Conservation (phyloP, 2,329 filamentous ascomycete genomes). For the Trichoderma atroviride region DNA sequence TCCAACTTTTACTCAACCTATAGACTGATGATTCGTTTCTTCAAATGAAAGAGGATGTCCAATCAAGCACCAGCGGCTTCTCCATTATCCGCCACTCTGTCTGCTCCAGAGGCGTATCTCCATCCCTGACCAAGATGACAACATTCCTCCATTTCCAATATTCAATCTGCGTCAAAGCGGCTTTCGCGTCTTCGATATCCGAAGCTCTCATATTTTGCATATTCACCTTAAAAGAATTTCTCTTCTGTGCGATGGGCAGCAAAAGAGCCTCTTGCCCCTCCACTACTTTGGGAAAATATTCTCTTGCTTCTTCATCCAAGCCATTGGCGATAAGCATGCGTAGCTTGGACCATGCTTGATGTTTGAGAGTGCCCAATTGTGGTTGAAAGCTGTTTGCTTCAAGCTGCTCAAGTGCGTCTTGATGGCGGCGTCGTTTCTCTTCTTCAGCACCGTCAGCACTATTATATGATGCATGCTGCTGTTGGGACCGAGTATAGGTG, state of each 20-base stretch:
- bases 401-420: not conserved
- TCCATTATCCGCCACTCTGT: not conserved
- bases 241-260: not conserved
- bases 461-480: not conserved
- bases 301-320: not conserved
- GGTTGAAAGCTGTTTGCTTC: not conserved
- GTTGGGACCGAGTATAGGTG: not conserved
- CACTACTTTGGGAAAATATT: not conserved
- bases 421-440: not conserved
- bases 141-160: conserved; percentile 33
- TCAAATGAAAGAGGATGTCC: conserved; percentile 21
- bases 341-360: conserved; percentile 3
- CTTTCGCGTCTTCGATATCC: conserved; percentile 26
- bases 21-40: not conserved
- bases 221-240: not conserved
- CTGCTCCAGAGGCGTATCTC: not conserved
- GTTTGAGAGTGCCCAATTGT: not conserved
- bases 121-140: conserved; percentile 33
- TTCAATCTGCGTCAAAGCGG: conserved; percentile 29
- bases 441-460: not conserved
- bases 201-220: conserved; percentile 23
- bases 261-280: not conserved
- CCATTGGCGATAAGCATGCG: not conserved
- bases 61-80: conserved; percentile 17
- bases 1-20: not conserved